Percentiles rank a stretch among this genome's conserved stretches.
Conservation (phyloP, 2,329 filamentous ascomycete species). For the Fusarium sp. region DNA sequence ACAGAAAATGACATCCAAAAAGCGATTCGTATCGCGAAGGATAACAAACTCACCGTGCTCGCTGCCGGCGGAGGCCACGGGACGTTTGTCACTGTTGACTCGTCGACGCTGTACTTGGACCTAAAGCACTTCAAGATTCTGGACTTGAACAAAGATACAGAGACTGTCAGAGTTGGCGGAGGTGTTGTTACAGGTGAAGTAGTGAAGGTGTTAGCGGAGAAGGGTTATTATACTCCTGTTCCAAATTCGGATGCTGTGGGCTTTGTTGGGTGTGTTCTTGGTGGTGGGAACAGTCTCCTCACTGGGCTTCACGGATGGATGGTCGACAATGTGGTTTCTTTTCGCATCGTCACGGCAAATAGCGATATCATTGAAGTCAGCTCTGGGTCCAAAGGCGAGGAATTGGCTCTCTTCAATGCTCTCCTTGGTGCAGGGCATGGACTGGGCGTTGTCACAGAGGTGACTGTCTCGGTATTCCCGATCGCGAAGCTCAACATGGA, state of each 20-base stretch:
- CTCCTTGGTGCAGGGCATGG: constrained; percentile 54
- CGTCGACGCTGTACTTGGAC: constrained; percentile 51
- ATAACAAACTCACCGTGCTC: constrained; percentile 49
- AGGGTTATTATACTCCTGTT: constrained; percentile 51
- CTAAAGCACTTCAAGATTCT: constrained; percentile 50
- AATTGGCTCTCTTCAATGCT: constrained; percentile 48
- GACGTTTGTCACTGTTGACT: constrained; percentile 48
- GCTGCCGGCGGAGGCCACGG: constrained; percentile 47
- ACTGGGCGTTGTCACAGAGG: constrained; percentile 49
- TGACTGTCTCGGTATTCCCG: constrained; percentile 44
- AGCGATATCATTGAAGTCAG: constrained; percentile 33
- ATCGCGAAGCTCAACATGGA: constrained; percentile 46
- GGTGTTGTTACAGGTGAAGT: constrained; percentile 49
- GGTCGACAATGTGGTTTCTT: constrained; percentile 49
- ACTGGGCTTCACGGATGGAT: constrained; percentile 51
- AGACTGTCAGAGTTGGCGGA: constrained; percentile 49
- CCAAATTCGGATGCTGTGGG: constrained; percentile 48
- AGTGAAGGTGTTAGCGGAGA: constrained; percentile 31
- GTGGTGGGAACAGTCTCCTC: constrained; percentile 46
- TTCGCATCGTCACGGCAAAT: constrained; percentile 47
- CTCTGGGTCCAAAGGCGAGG: constrained; percentile 29
- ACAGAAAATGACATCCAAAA: constrained; percentile 48
- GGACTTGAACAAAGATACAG: constrained; percentile 42
- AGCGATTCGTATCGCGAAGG: constrained; percentile 45
- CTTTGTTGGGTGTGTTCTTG: constrained; percentile 47